Conservation (phyloP, 2,329 filamentous ascomycete species). For the Blumeriella jaapii region DNA sequence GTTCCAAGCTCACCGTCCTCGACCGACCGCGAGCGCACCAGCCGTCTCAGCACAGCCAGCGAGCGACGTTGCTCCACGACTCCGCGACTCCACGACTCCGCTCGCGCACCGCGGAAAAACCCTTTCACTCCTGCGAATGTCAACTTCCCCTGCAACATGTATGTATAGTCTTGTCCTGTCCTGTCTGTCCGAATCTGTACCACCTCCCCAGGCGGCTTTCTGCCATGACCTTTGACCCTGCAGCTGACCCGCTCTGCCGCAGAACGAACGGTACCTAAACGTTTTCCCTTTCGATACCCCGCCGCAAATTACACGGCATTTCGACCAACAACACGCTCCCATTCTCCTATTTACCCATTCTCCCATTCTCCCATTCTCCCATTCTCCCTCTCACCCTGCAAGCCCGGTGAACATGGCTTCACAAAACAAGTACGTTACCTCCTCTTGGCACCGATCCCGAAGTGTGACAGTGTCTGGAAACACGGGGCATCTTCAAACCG, state of each 20-base stretch:
- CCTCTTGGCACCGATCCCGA: slow-evolving; percentile 15
- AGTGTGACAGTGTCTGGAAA: slow-evolving; percentile 19
- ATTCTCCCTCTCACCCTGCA: slow-evolving; percentile 13
- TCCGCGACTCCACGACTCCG: background rate
- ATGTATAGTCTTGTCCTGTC: too few relatives aligned
- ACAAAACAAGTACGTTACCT: slow-evolving; percentile 24
- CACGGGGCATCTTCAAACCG: slow-evolving; percentile 12
- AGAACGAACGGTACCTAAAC: slow-evolving; percentile 18
- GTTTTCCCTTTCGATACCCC: slow-evolving; percentile 24
- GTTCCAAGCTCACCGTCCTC: background rate
- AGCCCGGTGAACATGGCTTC: slow-evolving; percentile 22
- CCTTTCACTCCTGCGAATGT: background rate
- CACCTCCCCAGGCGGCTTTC: too few relatives aligned
- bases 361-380: slow-evolving; percentile 8
- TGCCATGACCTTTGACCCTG: too few relatives aligned
- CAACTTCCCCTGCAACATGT: slow-evolving; percentile 3
- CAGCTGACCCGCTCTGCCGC: too few relatives aligned
- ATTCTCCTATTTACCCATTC: slow-evolving; percentile 10
- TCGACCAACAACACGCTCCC: slow-evolving; percentile 7
- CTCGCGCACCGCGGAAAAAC: background rate
- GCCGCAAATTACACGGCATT: slow-evolving; percentile 12
- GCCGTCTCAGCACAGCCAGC: too few relatives aligned
- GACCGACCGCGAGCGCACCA: slow-evolving; percentile 2
- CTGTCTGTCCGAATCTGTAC: too few relatives aligned
- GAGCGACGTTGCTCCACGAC: too few relatives aligned